A percentile compares a stretch with the other conserved stretches of the same genome.
phyloP scores from a whole-genome alignment of 129 eudicot genomes.

The Lactuca sativa region DNA sequence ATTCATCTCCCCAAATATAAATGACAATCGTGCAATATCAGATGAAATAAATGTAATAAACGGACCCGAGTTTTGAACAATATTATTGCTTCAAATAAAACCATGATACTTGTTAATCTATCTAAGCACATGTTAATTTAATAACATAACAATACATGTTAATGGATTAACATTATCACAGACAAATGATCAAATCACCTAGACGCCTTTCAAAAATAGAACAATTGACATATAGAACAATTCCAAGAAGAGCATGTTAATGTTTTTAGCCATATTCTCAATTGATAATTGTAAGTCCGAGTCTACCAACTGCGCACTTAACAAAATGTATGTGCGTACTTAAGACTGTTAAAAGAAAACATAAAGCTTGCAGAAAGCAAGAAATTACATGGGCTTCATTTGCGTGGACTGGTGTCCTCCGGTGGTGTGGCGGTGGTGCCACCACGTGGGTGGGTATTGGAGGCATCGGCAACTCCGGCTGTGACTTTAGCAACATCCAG shows the following conservation, averaged over 20 bases:
- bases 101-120: background rate
- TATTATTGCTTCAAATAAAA: background rate
- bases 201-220: background rate
- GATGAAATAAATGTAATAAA: background rate
- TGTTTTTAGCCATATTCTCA: background rate
- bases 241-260: background rate
- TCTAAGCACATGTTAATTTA: background rate
- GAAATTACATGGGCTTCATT: background rate
- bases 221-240: background rate
- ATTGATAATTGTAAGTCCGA: background rate
- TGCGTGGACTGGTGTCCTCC: conserved; percentile 31
- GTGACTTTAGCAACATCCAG: conserved; percentile 66
- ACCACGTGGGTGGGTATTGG: conserved; percentile 52
- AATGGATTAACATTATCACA: background rate
- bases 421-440: conserved; percentile 9
- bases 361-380: background rate
- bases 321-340: background rate
- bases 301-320: background rate
- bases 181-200: background rate
- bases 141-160: background rate
- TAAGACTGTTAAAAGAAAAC: too few relatives aligned
- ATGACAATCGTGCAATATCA: background rate
- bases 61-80: background rate
- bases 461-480: conserved; percentile 38
- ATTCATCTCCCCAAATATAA: too few relatives aligned